These are phyloP conservation scores for Olyra latifolia DNA, from an alignment of 176 grass and related monocot genomes.

Conservation along the genomic window DNA sequence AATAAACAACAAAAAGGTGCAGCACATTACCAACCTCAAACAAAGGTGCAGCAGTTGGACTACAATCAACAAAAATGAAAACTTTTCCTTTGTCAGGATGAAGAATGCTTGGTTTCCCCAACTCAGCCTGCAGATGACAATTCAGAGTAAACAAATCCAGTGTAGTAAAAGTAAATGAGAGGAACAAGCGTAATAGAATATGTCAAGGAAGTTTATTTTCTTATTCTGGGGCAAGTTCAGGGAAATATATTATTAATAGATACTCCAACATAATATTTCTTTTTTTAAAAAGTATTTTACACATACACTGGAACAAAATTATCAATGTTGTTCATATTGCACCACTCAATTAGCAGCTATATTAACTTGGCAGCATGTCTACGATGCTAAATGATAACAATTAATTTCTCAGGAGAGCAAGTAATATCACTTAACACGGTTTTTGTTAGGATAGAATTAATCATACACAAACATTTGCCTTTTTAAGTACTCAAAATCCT, in stretches of 20 bases:
- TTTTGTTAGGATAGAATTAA: too few species aligned
- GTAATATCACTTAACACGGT: too few species aligned
- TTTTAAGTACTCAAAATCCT: too few species aligned
- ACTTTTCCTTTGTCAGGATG: slow-evolving; percentile 90
- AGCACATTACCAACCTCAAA: too few species aligned
- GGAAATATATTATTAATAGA: not conserved
- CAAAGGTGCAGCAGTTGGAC: slow-evolving; percentile 67
- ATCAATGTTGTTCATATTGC: not conserved
- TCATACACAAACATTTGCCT: too few species aligned
- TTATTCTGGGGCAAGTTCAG: not conserved
- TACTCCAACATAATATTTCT: not conserved
- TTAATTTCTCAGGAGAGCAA: not conserved
- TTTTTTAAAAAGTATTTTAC: not conserved
- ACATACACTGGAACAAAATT: not conserved
- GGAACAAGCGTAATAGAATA: not conserved
- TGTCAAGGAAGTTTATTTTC: not conserved
- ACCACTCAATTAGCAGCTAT: not conserved
- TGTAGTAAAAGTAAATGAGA: not conserved
- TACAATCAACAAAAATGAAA: slow-evolving; percentile 84
- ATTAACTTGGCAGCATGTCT: not conserved
- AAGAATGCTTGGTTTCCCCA: slow-evolving; percentile 77
- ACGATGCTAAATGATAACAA: not conserved
- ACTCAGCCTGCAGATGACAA: slow-evolving; percentile 62
- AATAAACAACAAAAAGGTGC: too few species aligned
- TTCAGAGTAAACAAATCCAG: not conserved